Percentiles rank a stretch among this genome's conserved stretches.
Conservation (phyloP, 495 filamentous ascomycete species). For the Talaromyces stipitatus region DNA sequence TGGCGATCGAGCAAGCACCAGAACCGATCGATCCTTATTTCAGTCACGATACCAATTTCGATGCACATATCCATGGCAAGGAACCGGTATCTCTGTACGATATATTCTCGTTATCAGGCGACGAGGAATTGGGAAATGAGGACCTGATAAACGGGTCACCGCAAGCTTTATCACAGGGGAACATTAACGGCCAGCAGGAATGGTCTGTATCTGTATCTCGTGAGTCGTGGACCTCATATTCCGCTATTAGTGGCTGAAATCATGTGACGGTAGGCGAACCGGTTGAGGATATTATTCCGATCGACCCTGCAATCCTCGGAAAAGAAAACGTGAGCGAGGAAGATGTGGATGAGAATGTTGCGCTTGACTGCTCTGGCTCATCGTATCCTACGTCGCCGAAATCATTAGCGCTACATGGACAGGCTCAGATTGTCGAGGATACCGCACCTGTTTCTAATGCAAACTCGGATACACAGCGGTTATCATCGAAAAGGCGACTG, state of each 20-base stretch:
- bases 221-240: background rate
- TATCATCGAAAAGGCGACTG: background rate
- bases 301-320: conserved; percentile 3
- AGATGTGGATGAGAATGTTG: conserved; percentile 4
- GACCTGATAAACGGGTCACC: background rate
- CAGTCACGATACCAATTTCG: background rate
- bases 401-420: background rate
- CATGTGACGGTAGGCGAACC: background rate
- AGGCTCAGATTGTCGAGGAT: conserved; percentile 1
- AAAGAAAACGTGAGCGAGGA: background rate
- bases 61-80: background rate
- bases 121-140: background rate
- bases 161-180: background rate
- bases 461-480: background rate
- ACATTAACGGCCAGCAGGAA: background rate
- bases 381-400: background rate
- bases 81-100: background rate
- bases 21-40: background rate
- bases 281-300: background rate
- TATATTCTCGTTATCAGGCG: background rate
- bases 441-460: background rate
- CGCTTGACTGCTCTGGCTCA: background rate
- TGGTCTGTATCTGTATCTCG: background rate
- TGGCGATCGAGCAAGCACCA: background rate
- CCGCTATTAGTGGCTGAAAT: background rate